Conservation (phyloP, 768 basidiomycete genomes). For the Jaapia argillacea region DNA sequence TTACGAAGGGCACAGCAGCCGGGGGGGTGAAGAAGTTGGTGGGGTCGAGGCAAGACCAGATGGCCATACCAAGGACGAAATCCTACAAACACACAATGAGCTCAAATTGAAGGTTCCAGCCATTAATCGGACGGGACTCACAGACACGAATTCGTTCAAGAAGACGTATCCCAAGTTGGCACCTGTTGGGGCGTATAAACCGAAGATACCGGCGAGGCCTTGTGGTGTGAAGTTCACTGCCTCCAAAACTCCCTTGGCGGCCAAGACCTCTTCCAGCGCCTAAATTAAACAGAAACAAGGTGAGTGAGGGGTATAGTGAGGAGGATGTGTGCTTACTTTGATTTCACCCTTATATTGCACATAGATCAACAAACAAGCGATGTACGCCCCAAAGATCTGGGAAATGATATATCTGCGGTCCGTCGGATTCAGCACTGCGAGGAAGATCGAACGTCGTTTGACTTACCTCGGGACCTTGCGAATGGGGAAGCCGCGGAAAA, state of each 20-base stretch:
- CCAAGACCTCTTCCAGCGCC: slow-evolving; percentile 13
- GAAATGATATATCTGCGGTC: slow-evolving; percentile 18
- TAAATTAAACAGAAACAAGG: not conserved
- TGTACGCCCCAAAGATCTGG: slow-evolving; percentile 22
- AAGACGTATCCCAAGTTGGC: slow-evolving; percentile 22
- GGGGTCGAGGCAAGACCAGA: slow-evolving; percentile 15
- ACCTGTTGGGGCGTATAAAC: slow-evolving; percentile 22
- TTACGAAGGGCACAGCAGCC: slow-evolving; percentile 12
- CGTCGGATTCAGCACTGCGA: not conserved
- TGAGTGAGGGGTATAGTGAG: not conserved
- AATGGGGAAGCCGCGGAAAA: slow-evolving; percentile 3
- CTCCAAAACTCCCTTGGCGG: slow-evolving; percentile 17
- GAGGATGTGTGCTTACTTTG: slow-evolving; percentile 5
- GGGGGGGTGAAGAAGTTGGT: slow-evolving; percentile 19
- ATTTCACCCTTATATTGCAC: slow-evolving; percentile 15
- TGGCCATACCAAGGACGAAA: slow-evolving; percentile 15
- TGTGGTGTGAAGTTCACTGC: slow-evolving; percentile 22
- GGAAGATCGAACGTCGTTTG: not conserved
- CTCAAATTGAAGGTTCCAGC: not conserved
- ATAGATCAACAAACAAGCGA: slow-evolving; percentile 19
- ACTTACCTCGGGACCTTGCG: slow-evolving; percentile 3
- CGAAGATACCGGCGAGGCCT: slow-evolving; percentile 30
- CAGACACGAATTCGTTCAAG: slow-evolving; percentile 29
- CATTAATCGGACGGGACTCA: slow-evolving; percentile 6
- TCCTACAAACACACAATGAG: too few species aligned